Base-by-base conservation (phyloP, 352 stramenopile species). In the Globisporangium cystogenes region DNA sequence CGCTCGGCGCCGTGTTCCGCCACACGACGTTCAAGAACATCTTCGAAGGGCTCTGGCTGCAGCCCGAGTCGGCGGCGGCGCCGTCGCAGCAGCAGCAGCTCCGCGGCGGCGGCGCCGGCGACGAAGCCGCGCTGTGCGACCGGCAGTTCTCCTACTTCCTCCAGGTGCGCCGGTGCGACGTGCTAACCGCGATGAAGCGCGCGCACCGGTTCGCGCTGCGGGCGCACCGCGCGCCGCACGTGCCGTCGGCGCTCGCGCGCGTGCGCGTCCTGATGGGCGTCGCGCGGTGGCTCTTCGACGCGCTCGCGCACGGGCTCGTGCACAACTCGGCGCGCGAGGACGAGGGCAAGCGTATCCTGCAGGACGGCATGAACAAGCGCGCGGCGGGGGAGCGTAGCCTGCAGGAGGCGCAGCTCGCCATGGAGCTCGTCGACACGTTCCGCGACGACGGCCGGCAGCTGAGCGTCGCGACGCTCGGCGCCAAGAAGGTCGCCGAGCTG, bases 81-180 rank as follows among this genome's bases (percentile, higher is more conserved):
- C 33, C 11, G 11, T 12, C 11, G 11, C 40, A 40, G 26, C 1
- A n/a, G n/a, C n/a, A n/a, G n/a, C n/a, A n/a, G n/a, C n/a, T n/a
- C n/a, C n/a, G n/a, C n/a, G n/a, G n/a, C n/a, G n/a, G 27, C 18
- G 51, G 57, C 44, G 37, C 51, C 2, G 42, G 42, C 20, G 55
- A 21, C 12, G 24, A 48, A 14, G 44, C 76, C 8, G 33, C 67
- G 21, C 52, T 84, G 11, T 74, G 71, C 16, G 79, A 93, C 42
- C 74, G 79, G 0, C 79, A 92, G 54, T 92, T 92, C 62, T 66
- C 76, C 0, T 90, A 90, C 47, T 93, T 93, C 47, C 57, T 93
- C 4, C 82, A 90, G 56, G 79, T 93, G n/a, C 76, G 82, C 10
- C 61, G 64, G 44, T 88, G 77, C 41, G 79, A 93, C 48, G 74